phyloP scores from a whole-genome alignment of 176 grass and related monocot species.

The maize (Zea mays) region Zm-B73-REFERENCE-NAM-5.0 NC_050096.1:24938501-24939000 shows the following conservation, averaged over 20 bases:
- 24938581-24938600: too few species aligned
- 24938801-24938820: neutral
- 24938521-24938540: too few species aligned
- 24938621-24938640: too few species aligned
- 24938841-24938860: slow-evolving; percentile 8
- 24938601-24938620: too few species aligned
- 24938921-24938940: slow-evolving; percentile 74
- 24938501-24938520: too few species aligned
- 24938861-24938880: slow-evolving; percentile 8
- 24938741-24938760: slow-evolving; percentile 7
- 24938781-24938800: neutral
- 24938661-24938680: slow-evolving; percentile 23
- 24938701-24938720: slow-evolving; percentile 5
- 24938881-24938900: slow-evolving; percentile 1
- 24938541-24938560: too few species aligned
- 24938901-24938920: slow-evolving; percentile 16
- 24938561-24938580: too few species aligned
- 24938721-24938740: slow-evolving; percentile 1
- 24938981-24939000: slow-evolving; percentile 39
- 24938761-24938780: neutral
- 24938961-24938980: slow-evolving; percentile 70
- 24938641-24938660: too few species aligned
- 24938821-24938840: neutral
- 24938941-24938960: slow-evolving; percentile 56
- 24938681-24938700: slow-evolving; percentile 21